phyloP scores from a whole-genome alignment of 2,329 filamentous ascomycete species.

The Penicillium sclerotiorum region DNA sequence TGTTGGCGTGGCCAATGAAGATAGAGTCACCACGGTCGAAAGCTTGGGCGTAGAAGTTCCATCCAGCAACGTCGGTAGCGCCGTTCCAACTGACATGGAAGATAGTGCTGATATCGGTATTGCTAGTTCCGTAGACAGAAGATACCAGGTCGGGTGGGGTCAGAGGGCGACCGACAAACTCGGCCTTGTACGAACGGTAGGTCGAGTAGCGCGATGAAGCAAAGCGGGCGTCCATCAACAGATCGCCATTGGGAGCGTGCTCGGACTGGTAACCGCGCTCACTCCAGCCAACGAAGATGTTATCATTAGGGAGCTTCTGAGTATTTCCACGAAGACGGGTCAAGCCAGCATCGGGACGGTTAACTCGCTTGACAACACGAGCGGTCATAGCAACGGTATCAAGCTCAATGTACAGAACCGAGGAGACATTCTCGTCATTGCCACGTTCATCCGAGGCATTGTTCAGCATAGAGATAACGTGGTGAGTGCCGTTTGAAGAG shows the following conservation, averaged over 20 bases:
- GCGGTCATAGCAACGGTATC: conserved; percentile 36
- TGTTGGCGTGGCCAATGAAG: conserved; percentile 26
- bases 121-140: conserved; percentile 32
- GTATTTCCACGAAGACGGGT: conserved; percentile 41
- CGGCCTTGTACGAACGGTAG: conserved; percentile 45
- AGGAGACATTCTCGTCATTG: conserved; percentile 31
- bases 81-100: conserved; percentile 33
- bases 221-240: conserved; percentile 42
- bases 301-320: conserved; percentile 38
- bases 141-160: conserved; percentile 37
- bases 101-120: conserved; percentile 22
- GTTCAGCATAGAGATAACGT: conserved; percentile 38
- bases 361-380: conserved; percentile 30
- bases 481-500: conserved; percentile 32
- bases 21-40: conserved; percentile 20
- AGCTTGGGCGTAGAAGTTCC: conserved; percentile 34
- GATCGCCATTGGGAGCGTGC: conserved; percentile 35
- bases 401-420: conserved; percentile 36
- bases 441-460: conserved; percentile 37
- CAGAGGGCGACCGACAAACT: conserved; percentile 38
- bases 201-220: conserved; percentile 37
- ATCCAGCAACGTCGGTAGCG: conserved; percentile 38
- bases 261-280: conserved; percentile 41
- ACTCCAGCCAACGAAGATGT: conserved; percentile 43
- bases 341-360: conserved; percentile 38